Conservation (phyloP, 805 yeast species). For the Wickerhamomyces subpelliculosus region DNA sequence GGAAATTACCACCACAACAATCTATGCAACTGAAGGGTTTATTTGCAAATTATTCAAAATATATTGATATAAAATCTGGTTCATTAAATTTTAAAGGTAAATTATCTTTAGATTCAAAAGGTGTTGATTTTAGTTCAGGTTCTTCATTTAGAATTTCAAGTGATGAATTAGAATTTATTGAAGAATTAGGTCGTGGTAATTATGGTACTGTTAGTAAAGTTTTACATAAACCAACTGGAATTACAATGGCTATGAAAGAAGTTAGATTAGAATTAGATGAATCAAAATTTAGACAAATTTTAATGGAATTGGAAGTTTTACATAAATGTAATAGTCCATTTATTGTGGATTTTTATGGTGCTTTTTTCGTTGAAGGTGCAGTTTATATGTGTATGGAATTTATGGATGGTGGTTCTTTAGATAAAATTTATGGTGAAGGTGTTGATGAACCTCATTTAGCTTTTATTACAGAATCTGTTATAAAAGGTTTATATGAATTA, state of each 20-base stretch:
- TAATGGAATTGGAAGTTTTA: slow-evolving; percentile 92
- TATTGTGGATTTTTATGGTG: slow-evolving; percentile 95
- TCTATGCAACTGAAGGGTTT: slow-evolving; percentile 41
- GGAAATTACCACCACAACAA: slow-evolving; percentile 15
- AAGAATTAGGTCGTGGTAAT: slow-evolving; percentile 91
- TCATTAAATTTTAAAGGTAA: slow-evolving; percentile 89
- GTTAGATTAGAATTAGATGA: slow-evolving; percentile 91
- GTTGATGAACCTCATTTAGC: slow-evolving; percentile 77
- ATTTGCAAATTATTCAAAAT: slow-evolving; percentile 80
- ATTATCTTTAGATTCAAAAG: slow-evolving; percentile 85
- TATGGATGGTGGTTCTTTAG: slow-evolving; percentile 95
- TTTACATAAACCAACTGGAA: slow-evolving; percentile 85
- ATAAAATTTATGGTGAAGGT: slow-evolving; percentile 71
- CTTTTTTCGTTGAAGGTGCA: slow-evolving; percentile 95
- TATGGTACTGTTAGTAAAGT: slow-evolving; percentile 95
- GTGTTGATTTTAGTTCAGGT: slow-evolving; percentile 87
- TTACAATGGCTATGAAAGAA: slow-evolving; percentile 96
- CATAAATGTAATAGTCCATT: slow-evolving; percentile 88
- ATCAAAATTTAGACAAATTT: slow-evolving; percentile 84
- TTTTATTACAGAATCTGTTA: slow-evolving; percentile 70
- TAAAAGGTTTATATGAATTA: slow-evolving; percentile 72
- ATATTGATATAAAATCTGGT: slow-evolving; percentile 88
- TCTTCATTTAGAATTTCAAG: slow-evolving; percentile 79
- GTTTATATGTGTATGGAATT: slow-evolving; percentile 97
- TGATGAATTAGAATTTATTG: slow-evolving; percentile 75